Base-by-base conservation (phyloP, 305 asterid species). In the Fraxinus velutina region DNA sequence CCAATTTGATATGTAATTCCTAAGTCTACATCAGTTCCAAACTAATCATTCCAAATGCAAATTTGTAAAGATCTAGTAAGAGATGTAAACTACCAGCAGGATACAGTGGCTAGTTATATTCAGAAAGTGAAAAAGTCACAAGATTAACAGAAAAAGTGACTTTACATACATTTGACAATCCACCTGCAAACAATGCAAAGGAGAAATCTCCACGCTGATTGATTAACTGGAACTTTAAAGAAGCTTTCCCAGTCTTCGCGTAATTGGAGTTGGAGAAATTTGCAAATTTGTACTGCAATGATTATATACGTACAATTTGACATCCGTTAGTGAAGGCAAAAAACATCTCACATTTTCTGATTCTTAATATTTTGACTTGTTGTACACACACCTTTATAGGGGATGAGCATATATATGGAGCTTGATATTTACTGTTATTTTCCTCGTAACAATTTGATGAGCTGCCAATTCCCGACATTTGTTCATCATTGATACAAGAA, bases 191-290 rank as follows among this genome's bases (percentile, higher is more conserved):
- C 87, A 95, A 89, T 5, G 91, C 97, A 78, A 93, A 92, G 57
- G 99, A 90, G 91, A 91, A 95, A 90, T 95, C 98, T 66, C 92
- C 91, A 3, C 98, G 85, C 89, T 95, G 99, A 84, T 95, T 95
- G 88, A 95, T 94, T 39, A 95, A 75, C 85, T 83, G 94, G 83
- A 95, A 86, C 87, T 82, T 88, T 80, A 95, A n/a, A 12, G 93
- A 90, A 77, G 94, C 84, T 80, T 88, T 92, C 75, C 99, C 98
- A 0, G 89, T 89, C 83, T 87, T 88, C 29, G 78, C 44, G 78
- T 95, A 95, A 70, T 71, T 44, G 3, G 92, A 32, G 83, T 86
- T 78, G 36, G 95, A 87, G 89, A 64, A 88, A 81, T 92, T 92
- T 33, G 98, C 97, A 73, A 78, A 92, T 83, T 91, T 89, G 82